Evolutionary conservation across 345 rosid genomes (phyloP).

Genomic region (Carallia brachiata): DNA sequence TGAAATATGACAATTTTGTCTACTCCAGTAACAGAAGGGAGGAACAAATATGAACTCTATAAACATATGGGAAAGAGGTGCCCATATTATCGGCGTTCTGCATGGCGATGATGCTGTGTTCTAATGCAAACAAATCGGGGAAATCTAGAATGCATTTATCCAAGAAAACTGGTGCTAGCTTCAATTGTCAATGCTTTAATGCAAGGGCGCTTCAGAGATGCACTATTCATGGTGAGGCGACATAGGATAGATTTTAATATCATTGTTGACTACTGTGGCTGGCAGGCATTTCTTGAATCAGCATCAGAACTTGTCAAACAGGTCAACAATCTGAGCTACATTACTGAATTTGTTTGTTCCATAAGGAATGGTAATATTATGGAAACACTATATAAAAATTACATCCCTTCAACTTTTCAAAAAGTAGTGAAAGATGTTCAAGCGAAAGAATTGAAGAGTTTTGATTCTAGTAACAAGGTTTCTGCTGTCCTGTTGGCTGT

Average conservation of each 20-base stretch:
- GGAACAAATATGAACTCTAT: constrained; percentile 56
- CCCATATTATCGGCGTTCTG: constrained; percentile 76
- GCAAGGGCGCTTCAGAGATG: constrained; percentile 70
- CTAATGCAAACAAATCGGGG: constrained; percentile 82
- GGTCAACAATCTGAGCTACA: constrained; percentile 73
- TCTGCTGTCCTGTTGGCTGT: constrained; percentile 75
- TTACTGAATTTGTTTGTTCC: constrained; percentile 91
- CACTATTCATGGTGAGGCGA: constrained; percentile 86
- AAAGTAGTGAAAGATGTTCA: constrained; percentile 41
- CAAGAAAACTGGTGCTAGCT: constrained; percentile 84
- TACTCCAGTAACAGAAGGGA: constrained; percentile 48
- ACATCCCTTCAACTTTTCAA: constrained; percentile 39
- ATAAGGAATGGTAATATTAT: constrained; percentile 72
- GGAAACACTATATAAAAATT: constrained; percentile 60
- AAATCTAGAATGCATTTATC: constrained; percentile 83
- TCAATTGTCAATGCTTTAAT: constrained; percentile 72
- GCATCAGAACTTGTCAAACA: constrained; percentile 83
- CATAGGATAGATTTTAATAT: constrained; percentile 93
- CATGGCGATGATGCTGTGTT: constrained; percentile 91
- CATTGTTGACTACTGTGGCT: constrained; percentile 76
- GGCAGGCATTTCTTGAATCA: constrained; percentile 68
- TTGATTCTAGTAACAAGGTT: constrained; percentile 53
- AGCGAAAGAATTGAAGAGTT: constrained; percentile 28
- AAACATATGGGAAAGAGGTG: constrained; percentile 91
- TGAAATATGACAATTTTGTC: constrained; percentile 51